Evolutionary conservation across 139 green algal species (phyloP).

Genomic region (Picochlorum sp.): DNA sequence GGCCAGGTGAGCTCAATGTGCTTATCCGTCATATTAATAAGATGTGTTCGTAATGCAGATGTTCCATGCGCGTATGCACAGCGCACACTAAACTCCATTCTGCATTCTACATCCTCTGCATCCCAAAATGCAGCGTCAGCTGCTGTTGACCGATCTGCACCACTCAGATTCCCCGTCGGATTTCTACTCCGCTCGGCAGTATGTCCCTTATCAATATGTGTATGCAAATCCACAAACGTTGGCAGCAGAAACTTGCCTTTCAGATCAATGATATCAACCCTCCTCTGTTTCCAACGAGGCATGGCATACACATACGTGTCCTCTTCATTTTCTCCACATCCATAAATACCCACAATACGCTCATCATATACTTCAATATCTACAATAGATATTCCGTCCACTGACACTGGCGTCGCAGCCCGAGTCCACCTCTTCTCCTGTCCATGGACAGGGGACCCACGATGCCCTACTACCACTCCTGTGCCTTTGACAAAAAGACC

Average conservation of each 20-base stretch:
- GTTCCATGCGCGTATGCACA: slow-evolving; percentile 67
- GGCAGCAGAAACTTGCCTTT: slow-evolving; percentile 37
- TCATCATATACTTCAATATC: slow-evolving; percentile 31
- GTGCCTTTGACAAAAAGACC: too few relatives aligned
- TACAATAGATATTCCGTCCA: slow-evolving; percentile 28
- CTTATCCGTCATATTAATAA: slow-evolving; percentile 55
- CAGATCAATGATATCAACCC: slow-evolving; percentile 15
- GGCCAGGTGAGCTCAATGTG: slow-evolving; percentile 58
- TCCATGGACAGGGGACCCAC: too few relatives aligned
- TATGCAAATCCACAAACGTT: slow-evolving; percentile 63
- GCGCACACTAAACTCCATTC: slow-evolving; percentile 65
- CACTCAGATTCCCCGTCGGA: slow-evolving; percentile 39
- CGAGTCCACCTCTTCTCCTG: too few relatives aligned
- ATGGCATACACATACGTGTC: not conserved
- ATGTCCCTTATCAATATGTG: slow-evolving; percentile 65
- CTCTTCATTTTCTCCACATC: not conserved
- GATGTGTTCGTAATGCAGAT: slow-evolving; percentile 57
- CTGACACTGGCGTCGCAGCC: slow-evolving; percentile 1
- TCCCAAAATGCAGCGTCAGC: slow-evolving; percentile 54
- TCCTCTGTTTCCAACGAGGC: not conserved
- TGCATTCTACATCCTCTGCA: slow-evolving; percentile 41
- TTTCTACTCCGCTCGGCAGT: slow-evolving; percentile 63
- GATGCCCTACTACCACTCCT: too few relatives aligned
- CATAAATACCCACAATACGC: not conserved
- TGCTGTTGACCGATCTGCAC: slow-evolving; percentile 53